These are phyloP conservation scores for Boletus vinaceobasis DNA, from an alignment of 768 basidiomycete genomes.

Conservation along the genomic window DNA sequence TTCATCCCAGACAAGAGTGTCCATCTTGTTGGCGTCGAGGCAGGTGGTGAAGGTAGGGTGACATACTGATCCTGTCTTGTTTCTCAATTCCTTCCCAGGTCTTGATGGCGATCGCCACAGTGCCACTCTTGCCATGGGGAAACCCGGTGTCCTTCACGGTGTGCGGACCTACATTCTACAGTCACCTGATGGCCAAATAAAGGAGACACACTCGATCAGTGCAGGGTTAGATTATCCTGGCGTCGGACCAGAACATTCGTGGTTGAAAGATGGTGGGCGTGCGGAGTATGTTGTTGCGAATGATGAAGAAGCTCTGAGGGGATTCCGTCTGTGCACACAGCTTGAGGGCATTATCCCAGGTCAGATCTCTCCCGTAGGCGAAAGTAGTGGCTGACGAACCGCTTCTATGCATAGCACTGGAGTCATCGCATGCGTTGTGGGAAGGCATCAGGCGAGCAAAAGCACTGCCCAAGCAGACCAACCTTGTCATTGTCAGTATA, in stretches of 20 bases:
- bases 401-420: background rate
- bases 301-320: background rate
- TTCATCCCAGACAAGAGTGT: background rate
- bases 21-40: background rate
- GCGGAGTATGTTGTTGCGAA: background rate
- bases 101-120: background rate
- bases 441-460: background rate
- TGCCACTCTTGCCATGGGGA: slow-evolving; percentile 1
- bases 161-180: background rate
- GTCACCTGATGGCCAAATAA: background rate
- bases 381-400: background rate
- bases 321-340: background rate
- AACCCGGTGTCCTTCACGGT: background rate
- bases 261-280: background rate
- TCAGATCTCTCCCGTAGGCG: background rate
- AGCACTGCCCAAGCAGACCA: background rate
- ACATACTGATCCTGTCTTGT: too few species aligned
- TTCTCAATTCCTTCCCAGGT: background rate
- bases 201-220: background rate
- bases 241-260: background rate
- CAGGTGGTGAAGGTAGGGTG: background rate
- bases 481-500: background rate
- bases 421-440: background rate
- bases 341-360: background rate
- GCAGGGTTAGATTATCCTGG: background rate